Evolutionary conservation across 371 early-diverging fungal species (phyloP).

Genomic region (Coemansia sp.): DNA sequence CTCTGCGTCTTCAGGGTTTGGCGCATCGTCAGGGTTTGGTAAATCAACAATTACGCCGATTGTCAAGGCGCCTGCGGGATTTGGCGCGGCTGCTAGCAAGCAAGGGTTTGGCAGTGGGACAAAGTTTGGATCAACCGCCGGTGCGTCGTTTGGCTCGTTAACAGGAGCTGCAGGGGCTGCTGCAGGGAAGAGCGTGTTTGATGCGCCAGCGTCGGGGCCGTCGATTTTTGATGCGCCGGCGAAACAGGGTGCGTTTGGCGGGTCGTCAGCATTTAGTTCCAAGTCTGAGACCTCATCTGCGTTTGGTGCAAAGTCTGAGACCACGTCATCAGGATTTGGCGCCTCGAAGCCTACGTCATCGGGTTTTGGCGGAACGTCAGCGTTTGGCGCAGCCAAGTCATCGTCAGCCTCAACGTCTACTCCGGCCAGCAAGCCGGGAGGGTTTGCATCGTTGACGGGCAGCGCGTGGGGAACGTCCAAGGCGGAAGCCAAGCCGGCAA

Average conservation of each 20-base stretch:
- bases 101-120: slow-evolving; percentile 34
- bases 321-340: slow-evolving; percentile 9
- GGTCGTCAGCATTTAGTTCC: background rate
- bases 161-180: background rate
- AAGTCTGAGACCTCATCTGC: background rate
- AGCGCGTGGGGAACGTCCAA: background rate
- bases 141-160: slow-evolving; percentile 21
- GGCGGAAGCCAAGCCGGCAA: background rate
- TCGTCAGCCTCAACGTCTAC: background rate
- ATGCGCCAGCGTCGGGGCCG: slow-evolving; percentile 15
- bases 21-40: slow-evolving; percentile 17
- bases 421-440: background rate
- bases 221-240: slow-evolving; percentile 33
- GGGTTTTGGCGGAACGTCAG: background rate
- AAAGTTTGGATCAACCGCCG: slow-evolving; percentile 7
- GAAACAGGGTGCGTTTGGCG: slow-evolving; percentile 1
- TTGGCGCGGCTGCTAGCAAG: slow-evolving; percentile 11
- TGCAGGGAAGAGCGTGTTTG: slow-evolving; percentile 35
- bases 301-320: background rate
- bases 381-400: background rate
- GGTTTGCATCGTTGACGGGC: background rate
- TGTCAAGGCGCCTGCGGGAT: slow-evolving; percentile 20
- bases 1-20: background rate
- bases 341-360: background rate
- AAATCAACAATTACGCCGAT: slow-evolving; percentile 11